Evolutionary conservation across 495 filamentous ascomycete species (phyloP).

Genomic region (Penicillium soppii): DNA sequence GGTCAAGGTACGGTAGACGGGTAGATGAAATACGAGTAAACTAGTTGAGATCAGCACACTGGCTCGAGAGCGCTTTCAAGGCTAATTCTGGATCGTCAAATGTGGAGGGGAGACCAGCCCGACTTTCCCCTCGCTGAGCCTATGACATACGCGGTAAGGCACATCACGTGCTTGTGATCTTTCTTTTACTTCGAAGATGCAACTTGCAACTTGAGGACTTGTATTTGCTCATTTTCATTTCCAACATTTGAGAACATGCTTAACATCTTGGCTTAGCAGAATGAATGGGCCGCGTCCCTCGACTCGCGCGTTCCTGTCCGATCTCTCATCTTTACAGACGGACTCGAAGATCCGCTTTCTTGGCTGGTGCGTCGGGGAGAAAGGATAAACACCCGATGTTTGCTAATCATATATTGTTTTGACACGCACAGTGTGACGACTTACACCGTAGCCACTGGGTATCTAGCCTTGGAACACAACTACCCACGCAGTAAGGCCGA

Average conservation of each 20-base stretch:
- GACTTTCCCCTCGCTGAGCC: conserved; percentile 38
- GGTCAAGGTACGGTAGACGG: neutral
- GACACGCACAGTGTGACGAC: conserved; percentile 56
- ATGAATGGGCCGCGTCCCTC: conserved; percentile 66
- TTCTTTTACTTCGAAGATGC: no score
- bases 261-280: conserved; percentile 4
- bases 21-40: neutral
- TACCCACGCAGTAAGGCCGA: conserved; percentile 45
- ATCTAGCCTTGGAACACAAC: conserved; percentile 65
- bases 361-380: conserved; percentile 67
- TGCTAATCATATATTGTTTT: neutral
- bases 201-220: no score
- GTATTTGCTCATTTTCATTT: neutral
- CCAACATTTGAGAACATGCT: conserved; percentile 2
- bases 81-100: conserved; percentile 13
- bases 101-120: conserved; percentile 21
- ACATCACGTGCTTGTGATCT: conserved; percentile 35
- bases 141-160: conserved; percentile 41
- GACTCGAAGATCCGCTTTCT: conserved; percentile 86
- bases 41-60: neutral
- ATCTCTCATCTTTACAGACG: conserved; percentile 51
- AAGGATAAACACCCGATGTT: neutral
- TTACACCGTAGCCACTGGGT: conserved; percentile 61
- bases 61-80: neutral
- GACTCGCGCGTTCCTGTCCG: conserved; percentile 64